Evolutionary conservation across 2,329 filamentous ascomycete species (phyloP).

Genomic region (Cytospora paraplurivora): DNA sequence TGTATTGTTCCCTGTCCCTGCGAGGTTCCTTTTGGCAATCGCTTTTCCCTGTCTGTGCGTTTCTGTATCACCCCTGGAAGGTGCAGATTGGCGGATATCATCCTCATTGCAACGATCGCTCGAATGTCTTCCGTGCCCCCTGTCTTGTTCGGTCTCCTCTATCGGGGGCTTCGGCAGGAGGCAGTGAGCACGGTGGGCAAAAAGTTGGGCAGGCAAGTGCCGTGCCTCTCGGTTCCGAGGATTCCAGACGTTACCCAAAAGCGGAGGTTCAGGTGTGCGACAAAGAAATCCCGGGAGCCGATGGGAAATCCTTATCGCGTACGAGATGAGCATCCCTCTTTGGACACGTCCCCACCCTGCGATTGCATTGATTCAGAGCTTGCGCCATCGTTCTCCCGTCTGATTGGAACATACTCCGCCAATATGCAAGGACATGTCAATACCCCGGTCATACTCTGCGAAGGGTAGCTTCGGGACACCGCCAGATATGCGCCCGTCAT

Average conservation of each 20-base stretch:
- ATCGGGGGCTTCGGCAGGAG: constrained; percentile 4
- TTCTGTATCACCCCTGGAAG: neutral
- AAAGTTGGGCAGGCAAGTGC: constrained; percentile 20
- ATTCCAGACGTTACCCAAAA: neutral
- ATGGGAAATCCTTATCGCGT: constrained; percentile 19
- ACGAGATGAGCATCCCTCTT: constrained; percentile 13
- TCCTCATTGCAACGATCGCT: neutral
- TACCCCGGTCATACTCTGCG: constrained; percentile 33
- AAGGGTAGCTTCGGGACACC: constrained; percentile 32
- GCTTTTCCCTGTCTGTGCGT: neutral
- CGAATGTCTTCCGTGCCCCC: neutral
- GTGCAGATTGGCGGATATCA: neutral
- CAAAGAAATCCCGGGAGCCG: neutral
- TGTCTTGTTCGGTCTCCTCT: neutral
- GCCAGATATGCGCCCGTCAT: constrained; percentile 44
- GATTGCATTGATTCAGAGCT: constrained; percentile 16
- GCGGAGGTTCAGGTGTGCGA: neutral
- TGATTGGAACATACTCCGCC: constrained; percentile 24
- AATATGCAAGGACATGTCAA: constrained; percentile 20
- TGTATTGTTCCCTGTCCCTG: neutral
- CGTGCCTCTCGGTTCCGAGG: constrained; percentile 10
- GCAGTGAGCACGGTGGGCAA: constrained; percentile 7
- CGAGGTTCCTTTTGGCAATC: neutral
- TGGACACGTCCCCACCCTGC: constrained; percentile 24
- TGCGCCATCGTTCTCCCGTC: constrained; percentile 22